Base-by-base conservation (phyloP, 345 rosid species). In the Passiflora organensis region DNA sequence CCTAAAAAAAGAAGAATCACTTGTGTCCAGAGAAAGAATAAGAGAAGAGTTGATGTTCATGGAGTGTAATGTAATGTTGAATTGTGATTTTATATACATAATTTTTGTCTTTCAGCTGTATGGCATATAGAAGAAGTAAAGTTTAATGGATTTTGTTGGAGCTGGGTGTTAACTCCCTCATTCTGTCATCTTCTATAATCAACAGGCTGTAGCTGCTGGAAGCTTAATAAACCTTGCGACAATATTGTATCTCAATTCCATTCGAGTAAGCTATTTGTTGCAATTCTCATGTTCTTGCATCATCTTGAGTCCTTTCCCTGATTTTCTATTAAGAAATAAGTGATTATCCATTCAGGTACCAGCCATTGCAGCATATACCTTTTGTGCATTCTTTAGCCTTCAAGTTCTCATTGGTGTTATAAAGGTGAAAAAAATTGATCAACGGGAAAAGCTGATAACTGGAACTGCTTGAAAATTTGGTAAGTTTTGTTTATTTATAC, bases 121-220 rank as follows among this genome's bases (percentile, higher is more conserved):
- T 32, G 6, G 18, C 43, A 20, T 42, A 2, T 17, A 41, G 5
- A 11, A 32, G 43, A 28, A 45, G 36, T 58, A 32, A 15, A 32
- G 49, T 13, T 14, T 38, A 12, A 3, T 50, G 37, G 36, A 10
- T 32, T 51, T 24, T 24, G 47, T 25, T 28, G 32, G 55, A 45
- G 20, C 19, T 10, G 39, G 14, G 28, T 44, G 39, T 23, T 53
- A 22, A 45, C 48, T 53, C 18, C 2, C 14, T 52, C 32, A 38
- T n/a, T 54, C 9, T 52, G 18, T 43, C 34, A 53, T 13, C 52
- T 62, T 72, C 17, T 52, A 46, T 53, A 12, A 69, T 75, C 67
- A 56, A 70, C 87, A 91, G 98, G 86, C 86, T 14, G 93, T 93
- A 47, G 99, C 95, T 64, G 89, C 93, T 62, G 96, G 95, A 74